phyloP scores from a whole-genome alignment of 1,284 basidiomycete genomes.

The Clitocybe nebularis region DNA sequence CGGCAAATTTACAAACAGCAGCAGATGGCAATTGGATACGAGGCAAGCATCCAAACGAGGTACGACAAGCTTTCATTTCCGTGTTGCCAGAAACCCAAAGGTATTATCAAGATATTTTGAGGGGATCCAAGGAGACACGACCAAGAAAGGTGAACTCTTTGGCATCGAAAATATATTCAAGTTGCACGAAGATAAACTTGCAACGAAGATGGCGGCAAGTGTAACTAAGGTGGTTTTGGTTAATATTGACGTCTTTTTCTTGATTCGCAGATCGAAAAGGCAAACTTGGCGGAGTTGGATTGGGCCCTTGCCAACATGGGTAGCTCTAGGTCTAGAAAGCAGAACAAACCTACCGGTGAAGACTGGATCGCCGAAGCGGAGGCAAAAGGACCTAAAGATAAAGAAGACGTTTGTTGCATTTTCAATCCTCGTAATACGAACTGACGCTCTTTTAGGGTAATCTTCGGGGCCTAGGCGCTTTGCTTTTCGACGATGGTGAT shows the following conservation, averaged over 20 bases:
- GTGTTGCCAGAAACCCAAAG: background rate
- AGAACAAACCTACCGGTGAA: slow-evolving; percentile 27
- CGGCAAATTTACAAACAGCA: slow-evolving; percentile 89
- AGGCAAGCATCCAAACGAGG: slow-evolving; percentile 77
- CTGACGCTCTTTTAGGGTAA: slow-evolving; percentile 36
- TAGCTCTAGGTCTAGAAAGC: slow-evolving; percentile 33
- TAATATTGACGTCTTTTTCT: background rate
- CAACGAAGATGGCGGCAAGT: slow-evolving; percentile 69
- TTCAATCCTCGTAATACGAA: background rate
- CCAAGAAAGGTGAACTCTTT: slow-evolving; percentile 76
- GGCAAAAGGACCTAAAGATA: slow-evolving; percentile 47
- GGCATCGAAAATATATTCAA: slow-evolving; percentile 81
- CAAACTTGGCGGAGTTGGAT: slow-evolving; percentile 65
- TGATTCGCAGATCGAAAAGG: slow-evolving; percentile 63
- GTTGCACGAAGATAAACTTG: slow-evolving; percentile 67
- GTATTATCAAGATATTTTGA: slow-evolving; percentile 62
- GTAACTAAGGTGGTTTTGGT: background rate
- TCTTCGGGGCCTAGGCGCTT: slow-evolving; percentile 56
- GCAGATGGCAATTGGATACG: slow-evolving; percentile 84
- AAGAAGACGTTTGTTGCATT: slow-evolving; percentile 45
- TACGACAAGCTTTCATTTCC: slow-evolving; percentile 18
- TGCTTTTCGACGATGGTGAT: slow-evolving; percentile 69
- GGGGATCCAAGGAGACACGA: slow-evolving; percentile 74
- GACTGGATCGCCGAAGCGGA: slow-evolving; percentile 48
- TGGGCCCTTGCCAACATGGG: slow-evolving; percentile 73